phyloP scores from a whole-genome alignment of 163 green algal species.

The Coccomyxa subellipsoidea region DNA sequence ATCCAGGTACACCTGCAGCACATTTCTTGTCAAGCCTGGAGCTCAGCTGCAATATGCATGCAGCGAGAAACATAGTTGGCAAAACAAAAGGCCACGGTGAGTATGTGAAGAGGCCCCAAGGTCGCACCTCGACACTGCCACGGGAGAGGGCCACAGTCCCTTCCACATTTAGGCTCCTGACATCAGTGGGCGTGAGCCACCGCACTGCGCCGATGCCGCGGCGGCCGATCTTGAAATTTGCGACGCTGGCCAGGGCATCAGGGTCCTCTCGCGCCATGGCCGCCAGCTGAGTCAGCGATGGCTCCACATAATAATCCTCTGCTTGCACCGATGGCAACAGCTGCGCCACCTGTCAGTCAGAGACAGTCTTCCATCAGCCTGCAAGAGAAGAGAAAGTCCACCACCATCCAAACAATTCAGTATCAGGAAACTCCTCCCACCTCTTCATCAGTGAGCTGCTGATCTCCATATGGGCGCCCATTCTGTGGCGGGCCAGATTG shows the following conservation, averaged over 20 bases:
- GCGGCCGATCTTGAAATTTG: constrained; percentile 70
- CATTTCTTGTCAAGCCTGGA: neutral
- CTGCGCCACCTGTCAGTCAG: neutral
- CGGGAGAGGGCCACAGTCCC: constrained; percentile 60
- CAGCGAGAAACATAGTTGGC: neutral
- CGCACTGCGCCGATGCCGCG: constrained; percentile 62
- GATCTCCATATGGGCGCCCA: neutral
- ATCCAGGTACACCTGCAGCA: constrained; percentile 63
- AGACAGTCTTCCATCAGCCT: too few relatives aligned
- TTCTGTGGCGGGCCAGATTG: neutral
- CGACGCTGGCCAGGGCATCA: constrained; percentile 46
- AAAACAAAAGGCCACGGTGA: too few relatives aligned
- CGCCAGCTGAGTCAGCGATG: constrained; percentile 18
- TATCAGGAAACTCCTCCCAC: neutral
- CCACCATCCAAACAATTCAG: neutral
- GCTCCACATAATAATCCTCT: constrained; percentile 10
- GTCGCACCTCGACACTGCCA: constrained; percentile 38
- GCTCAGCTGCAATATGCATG: neutral
- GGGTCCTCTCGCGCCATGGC: constrained; percentile 47
- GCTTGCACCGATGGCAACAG: neutral
- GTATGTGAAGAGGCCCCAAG: too few relatives aligned
- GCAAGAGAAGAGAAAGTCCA: too few relatives aligned
- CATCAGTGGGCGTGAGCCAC: constrained; percentile 80
- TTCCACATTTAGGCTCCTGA: constrained; percentile 69
- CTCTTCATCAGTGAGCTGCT: neutral